Conservation (phyloP, 2,329 filamentous ascomycete species). For the Aphanoascus verrucosus region DNA sequence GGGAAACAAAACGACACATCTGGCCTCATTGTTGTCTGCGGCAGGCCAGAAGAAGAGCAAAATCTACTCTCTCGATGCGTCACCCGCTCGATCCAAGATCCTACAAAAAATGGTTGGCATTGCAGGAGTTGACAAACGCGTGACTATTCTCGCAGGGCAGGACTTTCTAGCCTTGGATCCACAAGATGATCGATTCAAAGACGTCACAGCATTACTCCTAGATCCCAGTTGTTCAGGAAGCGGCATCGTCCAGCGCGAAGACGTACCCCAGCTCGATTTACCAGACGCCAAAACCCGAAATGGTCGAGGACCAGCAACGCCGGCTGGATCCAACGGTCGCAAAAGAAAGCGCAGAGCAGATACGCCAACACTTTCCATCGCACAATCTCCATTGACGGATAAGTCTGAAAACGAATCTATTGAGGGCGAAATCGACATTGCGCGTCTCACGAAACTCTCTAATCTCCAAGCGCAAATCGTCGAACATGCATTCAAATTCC, state of each 20-base stretch:
- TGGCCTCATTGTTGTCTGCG: constrained; percentile 58
- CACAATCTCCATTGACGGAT: constrained; percentile 12
- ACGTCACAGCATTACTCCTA: constrained; percentile 72
- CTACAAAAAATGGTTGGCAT: constrained; percentile 73
- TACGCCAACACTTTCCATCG: neutral
- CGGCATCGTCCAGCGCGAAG: constrained; percentile 82
- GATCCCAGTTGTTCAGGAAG: constrained; percentile 95
- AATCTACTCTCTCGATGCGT: constrained; percentile 43
- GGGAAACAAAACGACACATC: constrained; percentile 93
- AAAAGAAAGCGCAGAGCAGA: constrained; percentile 38
- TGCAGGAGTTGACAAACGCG: constrained; percentile 58
- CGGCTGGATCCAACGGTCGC: constrained; percentile 22
- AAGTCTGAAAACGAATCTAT: constrained; percentile 15
- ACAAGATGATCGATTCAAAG: constrained; percentile 46
- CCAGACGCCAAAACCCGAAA: constrained; percentile 25
- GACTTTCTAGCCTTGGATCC: constrained; percentile 77
- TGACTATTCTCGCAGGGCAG: constrained; percentile 59
- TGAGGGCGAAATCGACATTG: constrained; percentile 44
- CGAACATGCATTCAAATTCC: constrained; percentile 73
- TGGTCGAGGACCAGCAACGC: constrained; percentile 11
- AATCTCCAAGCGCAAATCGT: constrained; percentile 74
- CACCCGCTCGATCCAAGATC: constrained; percentile 52
- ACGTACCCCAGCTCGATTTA: constrained; percentile 58
- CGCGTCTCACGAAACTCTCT: constrained; percentile 62
- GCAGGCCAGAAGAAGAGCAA: constrained; percentile 26